These are phyloP conservation scores for Euphrasia confusa DNA, from an alignment of 257 asterid species.

Conservation along the genomic window DNA sequence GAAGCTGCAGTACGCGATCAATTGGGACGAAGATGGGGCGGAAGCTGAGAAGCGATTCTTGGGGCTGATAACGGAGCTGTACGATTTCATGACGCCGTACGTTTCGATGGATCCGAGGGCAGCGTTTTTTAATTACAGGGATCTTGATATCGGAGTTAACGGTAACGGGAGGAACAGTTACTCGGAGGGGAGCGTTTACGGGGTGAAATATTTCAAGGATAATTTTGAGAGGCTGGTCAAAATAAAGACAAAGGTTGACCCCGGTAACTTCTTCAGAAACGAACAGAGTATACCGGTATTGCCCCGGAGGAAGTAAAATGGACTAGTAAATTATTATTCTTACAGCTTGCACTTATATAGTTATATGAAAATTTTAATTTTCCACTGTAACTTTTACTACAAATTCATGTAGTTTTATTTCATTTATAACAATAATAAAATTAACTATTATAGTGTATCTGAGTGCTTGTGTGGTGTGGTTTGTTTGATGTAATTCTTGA, in stretches of 20 bases:
- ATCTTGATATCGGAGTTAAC: constrained; percentile 41
- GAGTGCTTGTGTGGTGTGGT: too few relatives aligned
- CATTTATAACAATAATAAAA: too few relatives aligned
- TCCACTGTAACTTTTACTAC: too few relatives aligned
- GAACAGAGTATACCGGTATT: constrained; percentile 43
- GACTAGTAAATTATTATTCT: background rate
- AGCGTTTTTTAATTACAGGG: constrained; percentile 42
- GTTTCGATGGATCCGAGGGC: constrained; percentile 38
- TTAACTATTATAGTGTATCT: too few relatives aligned
- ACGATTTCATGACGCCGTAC: constrained; percentile 38
- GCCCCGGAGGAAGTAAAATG: constrained; percentile 27
- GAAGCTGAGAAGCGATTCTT: constrained; percentile 29
- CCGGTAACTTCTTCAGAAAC: constrained; percentile 35
- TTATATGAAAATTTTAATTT: too few relatives aligned
- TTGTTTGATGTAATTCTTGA: too few relatives aligned
- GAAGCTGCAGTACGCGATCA: constrained; percentile 40
- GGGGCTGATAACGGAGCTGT: constrained; percentile 24
- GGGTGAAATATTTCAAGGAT: constrained; percentile 36
- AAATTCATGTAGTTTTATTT: too few relatives aligned
- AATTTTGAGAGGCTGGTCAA: constrained; percentile 42
- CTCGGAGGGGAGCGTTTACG: constrained; percentile 36
- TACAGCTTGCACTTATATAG: too few relatives aligned
- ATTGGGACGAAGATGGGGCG: constrained; percentile 38
- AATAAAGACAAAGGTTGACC: constrained; percentile 40
- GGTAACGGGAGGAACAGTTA: constrained; percentile 30